Evolutionary conservation across 2,329 filamentous ascomycete genomes (phyloP).

Genomic region (Davidsoniella australis): DNA sequence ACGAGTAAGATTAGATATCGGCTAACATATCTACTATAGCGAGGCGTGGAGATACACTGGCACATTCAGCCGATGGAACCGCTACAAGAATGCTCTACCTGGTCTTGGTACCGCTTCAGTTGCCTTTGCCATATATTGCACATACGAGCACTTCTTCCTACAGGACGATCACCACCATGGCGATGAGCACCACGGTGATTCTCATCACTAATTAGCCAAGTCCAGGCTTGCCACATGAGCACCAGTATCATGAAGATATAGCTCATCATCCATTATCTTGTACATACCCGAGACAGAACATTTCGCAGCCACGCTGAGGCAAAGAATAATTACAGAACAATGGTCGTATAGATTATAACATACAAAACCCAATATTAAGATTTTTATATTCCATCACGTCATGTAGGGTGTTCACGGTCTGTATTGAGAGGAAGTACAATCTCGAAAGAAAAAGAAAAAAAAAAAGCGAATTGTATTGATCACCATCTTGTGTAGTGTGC

Average conservation of each 20-base stretch:
- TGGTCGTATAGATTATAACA: no score
- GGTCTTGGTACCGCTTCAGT: constrained; percentile 85
- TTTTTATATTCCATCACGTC: no score
- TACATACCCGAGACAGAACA: constrained; percentile 1
- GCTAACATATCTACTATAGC: constrained; percentile 29
- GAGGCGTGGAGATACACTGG: constrained; percentile 92
- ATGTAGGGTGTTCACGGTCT: no score
- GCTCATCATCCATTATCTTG: neutral
- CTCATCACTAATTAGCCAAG: constrained; percentile 32
- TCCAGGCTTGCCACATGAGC: no score
- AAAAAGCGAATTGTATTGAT: no score
- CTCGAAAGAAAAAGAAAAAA: no score
- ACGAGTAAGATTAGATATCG: neutral
- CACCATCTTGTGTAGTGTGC: no score
- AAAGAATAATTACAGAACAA: no score
- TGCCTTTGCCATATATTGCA: constrained; percentile 78
- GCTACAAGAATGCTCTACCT: constrained; percentile 73
- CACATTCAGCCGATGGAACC: constrained; percentile 72
- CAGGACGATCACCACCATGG: constrained; percentile 50
- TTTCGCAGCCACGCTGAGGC: neutral
- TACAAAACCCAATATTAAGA: no score
- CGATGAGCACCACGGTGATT: constrained; percentile 32
- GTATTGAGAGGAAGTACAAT: no score
- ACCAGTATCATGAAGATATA: neutral
- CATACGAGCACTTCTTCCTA: constrained; percentile 76